These are phyloP conservation scores for Scorias spongiosa DNA, from an alignment of 2,329 filamentous ascomycete genomes.

Conservation along the genomic window DNA sequence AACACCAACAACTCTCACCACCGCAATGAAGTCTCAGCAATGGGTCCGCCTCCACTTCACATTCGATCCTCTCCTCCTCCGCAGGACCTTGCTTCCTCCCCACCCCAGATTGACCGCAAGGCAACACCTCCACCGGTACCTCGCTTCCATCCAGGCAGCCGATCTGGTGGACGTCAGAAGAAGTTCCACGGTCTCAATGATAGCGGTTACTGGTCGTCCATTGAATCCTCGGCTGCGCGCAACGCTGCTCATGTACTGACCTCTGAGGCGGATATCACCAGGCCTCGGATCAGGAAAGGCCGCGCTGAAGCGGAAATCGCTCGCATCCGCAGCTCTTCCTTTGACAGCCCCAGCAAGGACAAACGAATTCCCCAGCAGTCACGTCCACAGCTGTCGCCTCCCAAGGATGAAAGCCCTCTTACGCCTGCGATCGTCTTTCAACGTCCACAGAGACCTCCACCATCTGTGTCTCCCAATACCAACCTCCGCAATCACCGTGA, in stretches of 20 bases:
- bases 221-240: slow-evolving; percentile 78
- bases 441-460: slow-evolving; percentile 45
- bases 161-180: slow-evolving; percentile 51
- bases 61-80: slow-evolving; percentile 56
- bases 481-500: slow-evolving; percentile 80
- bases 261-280: slow-evolving; percentile 58
- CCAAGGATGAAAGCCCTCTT: slow-evolving; percentile 39
- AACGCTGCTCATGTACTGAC: slow-evolving; percentile 47
- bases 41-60: slow-evolving; percentile 27
- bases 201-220: slow-evolving; percentile 91
- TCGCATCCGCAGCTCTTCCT: slow-evolving; percentile 78
- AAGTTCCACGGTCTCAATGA: slow-evolving; percentile 73
- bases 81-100: slow-evolving; percentile 72
- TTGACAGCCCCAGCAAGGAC: slow-evolving; percentile 70
- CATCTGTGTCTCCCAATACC: slow-evolving; percentile 83
- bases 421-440: slow-evolving; percentile 77
- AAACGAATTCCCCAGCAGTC: slow-evolving; percentile 23
- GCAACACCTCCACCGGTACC: slow-evolving; percentile 63
- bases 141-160: slow-evolving; percentile 47
- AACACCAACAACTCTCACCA: slow-evolving; percentile 13
- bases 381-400: slow-evolving; percentile 35
- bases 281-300: slow-evolving; percentile 65
- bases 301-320: slow-evolving; percentile 93
- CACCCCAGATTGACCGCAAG: slow-evolving; percentile 60
- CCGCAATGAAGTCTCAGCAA: slow-evolving; percentile 21